These are phyloP conservation scores for Trametes villosa DNA, from an alignment of 768 basidiomycete species.

Conservation along the genomic window DNA sequence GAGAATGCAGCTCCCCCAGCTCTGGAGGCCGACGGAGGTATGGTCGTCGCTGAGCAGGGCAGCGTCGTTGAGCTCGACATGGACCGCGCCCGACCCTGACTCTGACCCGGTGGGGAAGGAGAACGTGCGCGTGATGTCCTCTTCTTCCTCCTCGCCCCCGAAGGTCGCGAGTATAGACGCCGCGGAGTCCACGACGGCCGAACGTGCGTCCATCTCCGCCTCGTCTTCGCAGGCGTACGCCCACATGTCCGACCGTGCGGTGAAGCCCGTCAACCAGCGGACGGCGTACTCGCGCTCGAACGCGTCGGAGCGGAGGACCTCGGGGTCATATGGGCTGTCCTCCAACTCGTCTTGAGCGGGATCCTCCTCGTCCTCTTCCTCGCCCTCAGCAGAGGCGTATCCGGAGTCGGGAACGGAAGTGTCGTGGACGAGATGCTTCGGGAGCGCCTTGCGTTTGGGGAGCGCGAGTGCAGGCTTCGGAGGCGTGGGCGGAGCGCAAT, in stretches of 20 bases:
- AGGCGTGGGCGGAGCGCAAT: conserved; percentile 47
- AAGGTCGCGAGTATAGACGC: conserved; percentile 60
- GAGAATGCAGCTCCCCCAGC: conserved; percentile 80
- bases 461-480: conserved; percentile 29
- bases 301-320: conserved; percentile 60
- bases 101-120: conserved; percentile 40
- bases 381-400: conserved; percentile 75
- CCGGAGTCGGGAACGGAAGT: conserved; percentile 68
- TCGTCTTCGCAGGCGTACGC: conserved; percentile 31
- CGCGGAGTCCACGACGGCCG: conserved; percentile 56
- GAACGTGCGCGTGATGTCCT: conserved; percentile 55
- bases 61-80: conserved; percentile 71
- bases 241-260: conserved; percentile 64
- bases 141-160: conserved; percentile 47
- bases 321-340: conserved; percentile 38
- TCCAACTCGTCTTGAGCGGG: conserved; percentile 30
- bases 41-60: conserved; percentile 67
- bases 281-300: conserved; percentile 72
- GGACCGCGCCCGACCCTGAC: conserved; percentile 31
- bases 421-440: conserved; percentile 41
- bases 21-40: conserved; percentile 82
- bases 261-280: conserved; percentile 75
- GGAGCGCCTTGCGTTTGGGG: conserved; percentile 24
- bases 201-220: conserved; percentile 46
- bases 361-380: conserved; percentile 46